Evolutionary conservation across 331 rosid genomes (phyloP), one percentile per base, ranked within the genome.

Genomic region (Rosa hybrid): DNA sequence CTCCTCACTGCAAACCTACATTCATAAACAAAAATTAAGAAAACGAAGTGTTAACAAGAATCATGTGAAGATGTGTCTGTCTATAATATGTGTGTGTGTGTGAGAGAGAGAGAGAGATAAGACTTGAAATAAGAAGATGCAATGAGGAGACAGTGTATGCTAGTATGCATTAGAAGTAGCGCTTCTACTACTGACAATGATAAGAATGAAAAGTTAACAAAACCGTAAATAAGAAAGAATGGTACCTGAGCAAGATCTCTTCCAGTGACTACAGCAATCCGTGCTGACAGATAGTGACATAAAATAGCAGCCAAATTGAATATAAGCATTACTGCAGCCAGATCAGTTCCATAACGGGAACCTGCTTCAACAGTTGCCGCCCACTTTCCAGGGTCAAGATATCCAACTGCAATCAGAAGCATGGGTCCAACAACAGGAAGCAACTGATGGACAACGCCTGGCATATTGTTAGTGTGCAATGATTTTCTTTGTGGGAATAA

Each of bases 321-420:
- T 78, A 90, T 76, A 68, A 95, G 90, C 86, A 87, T 86, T 72
- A 92, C 78, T 3, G 81, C 87, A 75, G 81, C 83, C 80, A 91
- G 85, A 83, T 95, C 98, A 82, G 85, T 88, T 80, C 94, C 99
- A 88, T 91, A 91, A 69, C 86, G 91, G 8, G 99, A 91, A 86
- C 99, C 98, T 67, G 94, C 96, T 84, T 95, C 99, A 80, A 90
- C 89, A 68, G 80, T 86, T 10, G 97, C 97, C 3, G 87, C 91
- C 99, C 97, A 95, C 90, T 95, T 95, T 79, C 98, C 99, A 80
- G 99, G 99, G 82, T 95, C 98, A 88, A 93, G 84, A 90, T 95
- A 95, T 86, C 93, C 96, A 77, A 89, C 65, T 8, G 99, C 83
- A 80, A 95, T 87, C 89, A 95, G 83, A 87, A 95, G 95, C 72